Conservation (phyloP, 2,329 filamentous ascomycete species). For the Colletotrichum musicola region DNA sequence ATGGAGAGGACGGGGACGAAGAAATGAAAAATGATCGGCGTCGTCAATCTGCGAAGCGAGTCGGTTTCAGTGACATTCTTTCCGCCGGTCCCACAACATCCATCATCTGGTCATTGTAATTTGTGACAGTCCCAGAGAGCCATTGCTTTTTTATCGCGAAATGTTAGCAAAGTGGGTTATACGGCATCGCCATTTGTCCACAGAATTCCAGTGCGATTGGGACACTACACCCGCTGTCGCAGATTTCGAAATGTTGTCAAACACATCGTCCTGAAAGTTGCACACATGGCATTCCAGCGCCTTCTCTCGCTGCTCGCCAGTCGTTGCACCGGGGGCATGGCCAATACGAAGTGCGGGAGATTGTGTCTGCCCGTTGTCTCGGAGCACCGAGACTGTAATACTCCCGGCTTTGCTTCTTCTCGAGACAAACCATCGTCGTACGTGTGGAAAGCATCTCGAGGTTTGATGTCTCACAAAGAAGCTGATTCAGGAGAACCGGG, state of each 20-base stretch:
- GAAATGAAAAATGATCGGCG: constrained; percentile 5
- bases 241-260: constrained; percentile 1
- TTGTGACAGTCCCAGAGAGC: not conserved
- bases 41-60: constrained; percentile 9
- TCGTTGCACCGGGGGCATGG: not conserved
- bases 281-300: not conserved
- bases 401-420: constrained; percentile 21
- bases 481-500: constrained; percentile 20
- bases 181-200: no score
- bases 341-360: not conserved
- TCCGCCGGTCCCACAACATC: not conserved
- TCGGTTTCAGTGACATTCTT: not conserved
- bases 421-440: constrained; percentile 9
- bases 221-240: not conserved
- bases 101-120: constrained; percentile 1
- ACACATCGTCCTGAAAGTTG: not conserved
- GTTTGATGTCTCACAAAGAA: constrained; percentile 10
- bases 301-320: not conserved
- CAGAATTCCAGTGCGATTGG: no score
- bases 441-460: constrained; percentile 4
- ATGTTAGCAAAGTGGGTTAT: not conserved
- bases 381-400: constrained; percentile 1
- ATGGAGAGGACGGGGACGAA: not conserved
- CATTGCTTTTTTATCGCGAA: not conserved
- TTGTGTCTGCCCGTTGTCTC: not conserved